Base-by-base conservation (phyloP, 2,329 filamentous ascomycete species). In the Thermomyces lanuginosus region DNA sequence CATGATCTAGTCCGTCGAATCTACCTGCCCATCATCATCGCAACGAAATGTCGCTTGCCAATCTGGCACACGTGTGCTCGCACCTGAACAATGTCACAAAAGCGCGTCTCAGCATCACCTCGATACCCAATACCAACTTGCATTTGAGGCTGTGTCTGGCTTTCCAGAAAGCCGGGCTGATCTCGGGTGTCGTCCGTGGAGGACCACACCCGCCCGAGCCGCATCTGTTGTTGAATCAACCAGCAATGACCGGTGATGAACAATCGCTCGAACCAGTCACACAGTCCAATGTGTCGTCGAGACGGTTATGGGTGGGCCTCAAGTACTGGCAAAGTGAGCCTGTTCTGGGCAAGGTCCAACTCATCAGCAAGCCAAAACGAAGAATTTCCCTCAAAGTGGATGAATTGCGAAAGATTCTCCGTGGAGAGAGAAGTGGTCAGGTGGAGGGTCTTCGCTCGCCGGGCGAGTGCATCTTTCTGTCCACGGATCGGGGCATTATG, bases 291-390 rank as follows among this genome's bases (percentile, higher is more conserved):
- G 69, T 82, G 19, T 68, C 82, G 4, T 65, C 61, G 20, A 66
- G 80, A 46, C 66, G 84, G 33, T 59, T 93, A 38, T 93, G 84
- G 84, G 56, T 93, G 8, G 82, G 82, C 1, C 60, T 92, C 44
- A 92, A 92, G 60, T 92, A 92, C 66, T 80, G 70, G 69, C 72
- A 83, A 40, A 77, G 77, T 46, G 64, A 74, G 51, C 81, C 84
- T 4, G 82, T 92, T 12, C 56, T 93, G 39, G 63, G 61, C 35
- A 64, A 69, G 37, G 64, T 86, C 43, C 51, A 55, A 25, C 51
- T 76, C 45, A 61, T 92, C 33, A 76, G 69, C 44, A 86, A 75
- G 53, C 77, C 82, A 6, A 84, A 69, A 43, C 66, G 81, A 37
- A 55, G 71, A 40, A 66, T 91, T 48, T 76, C 66, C 40, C 61